A percentile compares a stretch with the other conserved stretches of the same genome.
Conservation (phyloP, 176 grass and related monocot genomes). For the Poa pratensis region DNA sequence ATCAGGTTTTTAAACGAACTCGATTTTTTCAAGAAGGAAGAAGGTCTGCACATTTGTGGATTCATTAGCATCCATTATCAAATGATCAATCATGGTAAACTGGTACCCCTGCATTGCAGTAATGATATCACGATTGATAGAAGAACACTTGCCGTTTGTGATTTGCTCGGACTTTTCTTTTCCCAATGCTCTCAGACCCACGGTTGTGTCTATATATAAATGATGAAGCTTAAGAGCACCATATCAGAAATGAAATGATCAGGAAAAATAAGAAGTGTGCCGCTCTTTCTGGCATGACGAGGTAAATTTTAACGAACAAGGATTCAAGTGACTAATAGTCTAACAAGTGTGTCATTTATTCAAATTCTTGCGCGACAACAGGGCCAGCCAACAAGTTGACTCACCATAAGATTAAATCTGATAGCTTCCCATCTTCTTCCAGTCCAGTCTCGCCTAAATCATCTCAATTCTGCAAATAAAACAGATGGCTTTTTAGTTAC, state of each 20-base stretch:
- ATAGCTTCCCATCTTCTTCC: too few relatives aligned
- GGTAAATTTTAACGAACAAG: too few relatives aligned
- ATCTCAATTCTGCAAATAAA: too few relatives aligned
- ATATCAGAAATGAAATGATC: not conserved
- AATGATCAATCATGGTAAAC: not conserved
- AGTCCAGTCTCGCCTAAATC: too few relatives aligned
- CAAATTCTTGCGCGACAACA: too few relatives aligned
- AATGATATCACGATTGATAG: not conserved
- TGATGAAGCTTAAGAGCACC: constrained; percentile 15
- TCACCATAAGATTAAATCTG: too few relatives aligned
- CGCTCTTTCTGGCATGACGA: too few relatives aligned
- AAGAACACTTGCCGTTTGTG: constrained; percentile 65
- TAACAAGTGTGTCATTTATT: too few relatives aligned
- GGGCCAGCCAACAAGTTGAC: too few relatives aligned
- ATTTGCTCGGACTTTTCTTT: constrained; percentile 72
- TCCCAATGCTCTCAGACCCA: constrained; percentile 80
- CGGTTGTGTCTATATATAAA: constrained; percentile 60
- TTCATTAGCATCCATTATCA: not conserved
- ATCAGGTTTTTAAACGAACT: constrained; percentile 65
- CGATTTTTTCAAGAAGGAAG: constrained; percentile 58
- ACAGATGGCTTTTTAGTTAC: too few relatives aligned
- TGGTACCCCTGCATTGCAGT: not conserved
- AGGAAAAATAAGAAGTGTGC: too few relatives aligned
- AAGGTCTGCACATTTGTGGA: constrained; percentile 57
- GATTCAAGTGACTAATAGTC: too few relatives aligned